A percentile compares a stretch with the other conserved stretches of the same genome.
Conservation (phyloP, 768 basidiomycete genomes). For the Kwoniella sp. region DNA sequence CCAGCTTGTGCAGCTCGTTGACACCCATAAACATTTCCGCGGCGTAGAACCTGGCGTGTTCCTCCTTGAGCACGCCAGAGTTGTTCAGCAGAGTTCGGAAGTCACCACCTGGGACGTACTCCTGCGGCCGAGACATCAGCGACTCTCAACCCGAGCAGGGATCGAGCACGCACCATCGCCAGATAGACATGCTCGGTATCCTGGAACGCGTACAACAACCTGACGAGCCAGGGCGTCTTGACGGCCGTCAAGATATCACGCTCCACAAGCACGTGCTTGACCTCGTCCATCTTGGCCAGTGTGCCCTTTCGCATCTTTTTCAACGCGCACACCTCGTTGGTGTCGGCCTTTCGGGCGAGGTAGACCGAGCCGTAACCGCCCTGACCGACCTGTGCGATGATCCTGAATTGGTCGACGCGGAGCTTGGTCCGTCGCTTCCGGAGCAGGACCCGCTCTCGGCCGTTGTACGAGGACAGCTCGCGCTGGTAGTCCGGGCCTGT, state of each 20-base stretch:
- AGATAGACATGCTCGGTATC: slow-evolving; percentile 86
- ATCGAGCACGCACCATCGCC: slow-evolving; percentile 72
- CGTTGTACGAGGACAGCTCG: slow-evolving; percentile 89
- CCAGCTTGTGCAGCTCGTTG: slow-evolving; percentile 89
- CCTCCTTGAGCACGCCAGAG: slow-evolving; percentile 93
- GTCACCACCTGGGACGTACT: slow-evolving; percentile 97
- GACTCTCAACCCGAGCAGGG: background rate
- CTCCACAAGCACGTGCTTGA: slow-evolving; percentile 96
- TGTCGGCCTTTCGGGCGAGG: slow-evolving; percentile 88
- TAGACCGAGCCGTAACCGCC: slow-evolving; percentile 98
- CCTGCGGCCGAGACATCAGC: slow-evolving; percentile 49
- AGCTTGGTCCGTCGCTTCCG: slow-evolving; percentile 88
- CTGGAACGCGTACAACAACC: slow-evolving; percentile 93
- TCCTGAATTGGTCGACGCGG: slow-evolving; percentile 90
- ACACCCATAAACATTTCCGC: slow-evolving; percentile 96
- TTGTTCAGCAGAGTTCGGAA: slow-evolving; percentile 97
- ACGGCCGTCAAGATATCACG: slow-evolving; percentile 96
- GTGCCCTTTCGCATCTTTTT: slow-evolving; percentile 97
- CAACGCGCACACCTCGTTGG: slow-evolving; percentile 91
- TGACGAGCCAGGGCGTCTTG: slow-evolving; percentile 94
- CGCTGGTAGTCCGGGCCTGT: slow-evolving; percentile 52
- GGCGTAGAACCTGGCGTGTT: slow-evolving; percentile 94
- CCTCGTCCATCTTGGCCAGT: slow-evolving; percentile 96
- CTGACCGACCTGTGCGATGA: slow-evolving; percentile 97
- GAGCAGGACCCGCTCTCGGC: slow-evolving; percentile 87